Percentiles rank a stretch among this genome's conserved stretches.
These are phyloP conservation scores for Scheffersomyces lignosus DNA, from an alignment of 805 yeast species.

Conservation along the genomic window DNA sequence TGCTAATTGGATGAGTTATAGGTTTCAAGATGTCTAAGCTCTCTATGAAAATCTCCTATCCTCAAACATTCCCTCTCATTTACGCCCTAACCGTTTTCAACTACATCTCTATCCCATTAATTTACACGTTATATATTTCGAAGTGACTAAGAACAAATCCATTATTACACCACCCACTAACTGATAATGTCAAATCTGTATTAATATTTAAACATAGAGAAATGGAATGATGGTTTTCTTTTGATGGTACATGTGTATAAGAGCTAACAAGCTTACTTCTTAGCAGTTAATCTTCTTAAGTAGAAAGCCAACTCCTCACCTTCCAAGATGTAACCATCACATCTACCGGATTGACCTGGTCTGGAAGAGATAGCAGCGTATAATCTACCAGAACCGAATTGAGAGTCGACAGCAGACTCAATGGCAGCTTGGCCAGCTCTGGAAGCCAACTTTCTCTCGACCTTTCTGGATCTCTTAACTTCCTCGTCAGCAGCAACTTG, in stretches of 20 bases:
- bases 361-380: constrained; percentile 98
- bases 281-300: constrained; percentile 99
- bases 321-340: constrained; percentile 99
- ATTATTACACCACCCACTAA: neutral
- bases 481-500: constrained; percentile 55
- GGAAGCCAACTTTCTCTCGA: constrained; percentile 89
- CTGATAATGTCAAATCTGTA: neutral
- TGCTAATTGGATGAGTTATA: too few relatives aligned
- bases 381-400: constrained; percentile 98
- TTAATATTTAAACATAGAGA: neutral
- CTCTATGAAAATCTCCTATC: too few relatives aligned
- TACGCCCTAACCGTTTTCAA: too few relatives aligned
- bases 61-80: too few relatives aligned
- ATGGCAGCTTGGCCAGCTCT: constrained; percentile 84
- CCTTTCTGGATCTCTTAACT: constrained; percentile 68
- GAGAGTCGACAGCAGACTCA: constrained; percentile 89
- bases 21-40: too few relatives aligned
- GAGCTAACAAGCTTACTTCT: constrained; percentile 65
- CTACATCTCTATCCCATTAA: neutral
- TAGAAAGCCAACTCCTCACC: constrained; percentile 99
- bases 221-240: neutral
- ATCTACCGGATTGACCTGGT: constrained; percentile 99
- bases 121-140: neutral
- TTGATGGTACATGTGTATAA: neutral
- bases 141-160: neutral